phyloP scores from a whole-genome alignment of 352 stramenopile genomes.

The Globisporangium alternatum region DNA sequence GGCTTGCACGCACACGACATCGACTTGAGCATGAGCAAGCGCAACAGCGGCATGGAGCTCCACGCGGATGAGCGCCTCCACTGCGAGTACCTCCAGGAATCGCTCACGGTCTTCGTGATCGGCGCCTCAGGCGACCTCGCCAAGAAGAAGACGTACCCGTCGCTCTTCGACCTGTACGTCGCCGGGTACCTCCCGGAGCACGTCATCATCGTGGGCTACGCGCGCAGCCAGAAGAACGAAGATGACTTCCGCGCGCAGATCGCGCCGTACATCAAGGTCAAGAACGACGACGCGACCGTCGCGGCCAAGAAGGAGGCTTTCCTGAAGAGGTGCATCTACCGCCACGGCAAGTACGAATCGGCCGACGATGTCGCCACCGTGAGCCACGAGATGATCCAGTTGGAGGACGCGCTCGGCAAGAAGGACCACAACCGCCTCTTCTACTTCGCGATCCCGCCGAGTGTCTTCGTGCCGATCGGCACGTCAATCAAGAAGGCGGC shows the following conservation, averaged over 20 bases:
- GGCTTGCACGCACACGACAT: slow-evolving; percentile 21
- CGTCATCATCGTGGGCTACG: slow-evolving; percentile 86
- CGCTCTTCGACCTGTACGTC: slow-evolving; percentile 85
- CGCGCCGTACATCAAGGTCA: slow-evolving; percentile 57
- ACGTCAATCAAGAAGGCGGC: slow-evolving; percentile 91
- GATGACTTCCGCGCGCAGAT: slow-evolving; percentile 84
- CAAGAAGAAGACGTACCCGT: slow-evolving; percentile 92
- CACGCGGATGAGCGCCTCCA: slow-evolving; percentile 49
- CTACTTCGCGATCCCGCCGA: slow-evolving; percentile 97
- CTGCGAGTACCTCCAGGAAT: slow-evolving; percentile 66
- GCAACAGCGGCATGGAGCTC: slow-evolving; percentile 19
- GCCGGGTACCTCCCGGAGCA: slow-evolving; percentile 79
- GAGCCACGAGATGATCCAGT: slow-evolving; percentile 62
- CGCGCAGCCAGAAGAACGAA: slow-evolving; percentile 75
- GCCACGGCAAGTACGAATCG: slow-evolving; percentile 80
- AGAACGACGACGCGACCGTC: slow-evolving; percentile 35
- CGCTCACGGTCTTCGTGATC: slow-evolving; percentile 84
- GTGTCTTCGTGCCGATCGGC: slow-evolving; percentile 93
- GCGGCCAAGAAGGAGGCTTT: slow-evolving; percentile 61
- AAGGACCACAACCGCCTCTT: slow-evolving; percentile 84
- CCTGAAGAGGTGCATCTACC: slow-evolving; percentile 74
- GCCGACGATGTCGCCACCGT: slow-evolving; percentile 74
- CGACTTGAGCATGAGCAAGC: slow-evolving; percentile 8
- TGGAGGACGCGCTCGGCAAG: slow-evolving; percentile 57
- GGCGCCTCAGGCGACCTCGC: slow-evolving; percentile 86